Evolutionary conservation across 352 stramenopile genomes (phyloP), one percentile per base, ranked within the genome.

Genomic region (Aphanomyces invadans): DNA sequence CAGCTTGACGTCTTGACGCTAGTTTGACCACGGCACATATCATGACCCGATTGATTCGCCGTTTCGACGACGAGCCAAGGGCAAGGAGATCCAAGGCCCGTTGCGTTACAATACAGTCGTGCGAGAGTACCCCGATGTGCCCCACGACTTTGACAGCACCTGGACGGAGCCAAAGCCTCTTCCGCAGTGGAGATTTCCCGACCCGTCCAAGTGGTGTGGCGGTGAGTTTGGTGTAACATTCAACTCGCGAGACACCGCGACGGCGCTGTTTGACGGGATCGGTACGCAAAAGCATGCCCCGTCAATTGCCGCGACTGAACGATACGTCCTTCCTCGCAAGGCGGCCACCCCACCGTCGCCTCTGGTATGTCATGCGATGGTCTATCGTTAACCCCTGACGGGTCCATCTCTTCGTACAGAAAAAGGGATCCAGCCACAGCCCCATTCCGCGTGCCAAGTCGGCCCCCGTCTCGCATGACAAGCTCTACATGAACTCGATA

Each of bases 21-120:
- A 90, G n/a, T 67, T 78, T 42, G 83, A 81, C 72, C 56, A 65
- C 11, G 60, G 48, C 60, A 45, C 19, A 1, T 67, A 67, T 31
- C 17, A 42, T 26, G 48, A 67, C 46, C 60, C 55, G 73, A 56
- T 78, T 75, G 33, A 79, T 80, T 62, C 55, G 73, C 49, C 84
- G 78, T 59, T 79, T 88, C 23, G 76, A 81, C 73, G 72, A 10
- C 76, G 79, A 17, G 76, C 79, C 31, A 87, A 86, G 57, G 62
- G 77, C 56, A 90, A 88, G 54, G 79, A 90, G 56, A 82, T 90
- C 31, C 81, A 90, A 25, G 74, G 74, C 42, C 79, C 81, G 0
- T 80, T 90, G 74, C 66, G 72, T 25, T 69, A 63, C 48, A 69
- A 63, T 26, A 63, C 38, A n/a, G 31, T 69, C 26, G 19, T 69